phyloP scores from a whole-genome alignment of 495 filamentous ascomycete genomes.

The Platismatia glauca region DNA sequence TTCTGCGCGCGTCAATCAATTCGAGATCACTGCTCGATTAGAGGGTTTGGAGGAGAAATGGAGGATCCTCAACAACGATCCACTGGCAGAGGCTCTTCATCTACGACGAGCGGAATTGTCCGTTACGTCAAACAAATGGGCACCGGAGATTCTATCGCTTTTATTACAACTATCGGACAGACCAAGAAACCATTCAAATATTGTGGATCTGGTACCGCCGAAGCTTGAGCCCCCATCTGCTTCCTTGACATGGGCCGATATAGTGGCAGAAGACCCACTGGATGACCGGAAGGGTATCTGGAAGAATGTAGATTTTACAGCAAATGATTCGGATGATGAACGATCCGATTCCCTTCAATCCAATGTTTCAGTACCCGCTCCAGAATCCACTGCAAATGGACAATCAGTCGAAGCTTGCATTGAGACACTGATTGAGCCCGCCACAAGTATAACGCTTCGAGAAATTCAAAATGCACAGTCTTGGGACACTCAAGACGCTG shows the following conservation, averaged over 20 bases:
- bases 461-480: slow-evolving; percentile 50
- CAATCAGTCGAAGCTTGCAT: slow-evolving; percentile 7
- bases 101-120: slow-evolving; percentile 53
- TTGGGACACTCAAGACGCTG: slow-evolving; percentile 41
- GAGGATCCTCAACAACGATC: slow-evolving; percentile 65
- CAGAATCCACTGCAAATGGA: not conserved
- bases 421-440: slow-evolving; percentile 5
- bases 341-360: not conserved
- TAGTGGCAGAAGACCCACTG: slow-evolving; percentile 64
- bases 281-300: slow-evolving; percentile 64
- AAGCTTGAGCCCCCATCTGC: slow-evolving; percentile 36
- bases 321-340: slow-evolving; percentile 50
- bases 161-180: slow-evolving; percentile 75
- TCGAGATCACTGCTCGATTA: slow-evolving; percentile 64
- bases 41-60: slow-evolving; percentile 86
- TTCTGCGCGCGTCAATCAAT: slow-evolving; percentile 76
- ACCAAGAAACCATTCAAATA: slow-evolving; percentile 58
- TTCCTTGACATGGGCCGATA: slow-evolving; percentile 62
- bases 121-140: slow-evolving; percentile 45
- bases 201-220: slow-evolving; percentile 49
- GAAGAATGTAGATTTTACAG: slow-evolving; percentile 65
- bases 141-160: slow-evolving; percentile 71
- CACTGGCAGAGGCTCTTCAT: slow-evolving; percentile 67
- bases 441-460: not conserved
- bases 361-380: slow-evolving; percentile 1